A percentile compares a stretch with the other conserved stretches of the same genome.
Conservation (phyloP, 768 basidiomycete genomes). For the Russula emetica region DNA sequence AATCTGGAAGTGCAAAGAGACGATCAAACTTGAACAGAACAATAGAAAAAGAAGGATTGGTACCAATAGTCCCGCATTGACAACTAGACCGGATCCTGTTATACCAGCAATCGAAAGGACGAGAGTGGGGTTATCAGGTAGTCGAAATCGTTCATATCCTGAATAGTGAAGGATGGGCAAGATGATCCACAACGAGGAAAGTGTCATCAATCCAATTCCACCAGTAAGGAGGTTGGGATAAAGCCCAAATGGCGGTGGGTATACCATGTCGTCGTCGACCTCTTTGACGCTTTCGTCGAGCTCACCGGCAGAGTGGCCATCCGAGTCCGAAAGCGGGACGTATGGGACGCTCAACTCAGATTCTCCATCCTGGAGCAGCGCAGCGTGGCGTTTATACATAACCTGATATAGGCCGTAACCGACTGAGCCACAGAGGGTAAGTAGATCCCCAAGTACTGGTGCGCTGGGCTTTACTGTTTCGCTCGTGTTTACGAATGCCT, state of each 20-base stretch:
- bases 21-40: constrained; percentile 1
- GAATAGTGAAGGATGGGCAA: constrained; percentile 67
- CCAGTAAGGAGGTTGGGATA: constrained; percentile 80
- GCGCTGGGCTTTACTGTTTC: constrained; percentile 36
- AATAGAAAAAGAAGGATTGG: constrained; percentile 18
- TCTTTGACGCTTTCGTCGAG: constrained; percentile 19
- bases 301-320: constrained; percentile 34
- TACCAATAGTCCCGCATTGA: constrained; percentile 87
- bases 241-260: constrained; percentile 75
- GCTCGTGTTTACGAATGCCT: constrained; percentile 13
- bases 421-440: constrained; percentile 70
- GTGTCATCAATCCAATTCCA: constrained; percentile 72
- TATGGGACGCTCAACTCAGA: constrained; percentile 43
- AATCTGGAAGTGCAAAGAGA: constrained; percentile 43
- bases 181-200: constrained; percentile 72
- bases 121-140: constrained; percentile 50
- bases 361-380: constrained; percentile 63
- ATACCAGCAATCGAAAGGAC: constrained; percentile 61
- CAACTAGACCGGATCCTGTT: constrained; percentile 64
- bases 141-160: constrained; percentile 60
- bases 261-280: constrained; percentile 30
- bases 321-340: constrained; percentile 41
- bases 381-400: constrained; percentile 74
- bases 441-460: constrained; percentile 65
- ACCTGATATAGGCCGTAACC: constrained; percentile 78